A percentile compares a stretch with the other conserved stretches of the same genome.
Evolutionary conservation across 805 yeast species (phyloP).

Genomic region (Jamesozyma piceae): DNA sequence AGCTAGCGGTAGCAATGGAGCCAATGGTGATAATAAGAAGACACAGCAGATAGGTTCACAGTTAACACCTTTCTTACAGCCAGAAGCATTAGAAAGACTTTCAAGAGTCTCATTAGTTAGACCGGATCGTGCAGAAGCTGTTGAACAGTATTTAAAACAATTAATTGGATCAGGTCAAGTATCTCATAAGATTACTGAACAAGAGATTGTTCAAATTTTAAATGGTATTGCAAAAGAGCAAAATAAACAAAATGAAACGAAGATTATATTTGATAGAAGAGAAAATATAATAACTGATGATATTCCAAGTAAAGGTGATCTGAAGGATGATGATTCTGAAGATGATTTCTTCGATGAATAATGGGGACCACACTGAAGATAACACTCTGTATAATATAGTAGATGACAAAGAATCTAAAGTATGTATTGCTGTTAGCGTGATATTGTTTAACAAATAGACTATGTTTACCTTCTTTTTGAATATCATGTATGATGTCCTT

Average conservation of each 20-base stretch:
- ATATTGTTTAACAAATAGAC: too few species aligned
- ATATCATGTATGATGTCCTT: too few species aligned
- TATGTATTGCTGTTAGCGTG: too few species aligned
- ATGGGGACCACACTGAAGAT: background rate
- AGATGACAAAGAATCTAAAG: background rate
- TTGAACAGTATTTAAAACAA: constrained; percentile 67
- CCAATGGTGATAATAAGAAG: constrained; percentile 20
- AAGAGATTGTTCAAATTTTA: constrained; percentile 71
- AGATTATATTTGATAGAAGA: constrained; percentile 54
- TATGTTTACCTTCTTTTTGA: too few species aligned
- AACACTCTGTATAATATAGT: background rate
- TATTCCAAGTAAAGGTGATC: constrained; percentile 30
- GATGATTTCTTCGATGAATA: constrained; percentile 39
- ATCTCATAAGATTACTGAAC: constrained; percentile 59
- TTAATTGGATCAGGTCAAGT: constrained; percentile 72
- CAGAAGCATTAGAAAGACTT: constrained; percentile 79
- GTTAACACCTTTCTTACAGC: constrained; percentile 52
- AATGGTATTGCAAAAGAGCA: constrained; percentile 75
- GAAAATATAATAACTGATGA: constrained; percentile 32
- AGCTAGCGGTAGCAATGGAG: constrained; percentile 32
- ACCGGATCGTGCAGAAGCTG: constrained; percentile 84
- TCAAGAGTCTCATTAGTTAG: constrained; percentile 80
- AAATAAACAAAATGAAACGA: constrained; percentile 50
- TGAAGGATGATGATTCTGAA: constrained; percentile 33
- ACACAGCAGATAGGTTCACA: constrained; percentile 9